phyloP scores from a whole-genome alignment of 2,329 filamentous ascomycete species.

The Pseudocercospora fijiensis region DNA sequence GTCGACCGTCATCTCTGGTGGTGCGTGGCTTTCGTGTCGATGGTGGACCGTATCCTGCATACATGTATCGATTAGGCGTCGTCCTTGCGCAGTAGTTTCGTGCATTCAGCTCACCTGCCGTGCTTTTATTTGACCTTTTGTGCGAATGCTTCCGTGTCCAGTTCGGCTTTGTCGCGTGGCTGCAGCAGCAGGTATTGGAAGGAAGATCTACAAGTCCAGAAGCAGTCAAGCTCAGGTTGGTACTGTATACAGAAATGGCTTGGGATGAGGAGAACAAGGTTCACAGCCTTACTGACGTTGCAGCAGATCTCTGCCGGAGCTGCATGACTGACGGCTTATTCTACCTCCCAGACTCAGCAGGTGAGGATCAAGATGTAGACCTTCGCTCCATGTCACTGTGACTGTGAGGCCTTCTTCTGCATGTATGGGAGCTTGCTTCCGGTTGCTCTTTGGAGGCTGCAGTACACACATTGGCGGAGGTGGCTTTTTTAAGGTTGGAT shows the following conservation, averaged over 20 bases:
- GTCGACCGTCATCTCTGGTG: background rate
- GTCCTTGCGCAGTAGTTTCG: no score
- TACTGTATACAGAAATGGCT: background rate
- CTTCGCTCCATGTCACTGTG: background rate
- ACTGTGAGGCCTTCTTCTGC: background rate
- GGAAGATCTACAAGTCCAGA: background rate
- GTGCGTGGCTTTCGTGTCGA: background rate
- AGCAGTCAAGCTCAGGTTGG: background rate
- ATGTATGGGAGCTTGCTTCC: background rate
- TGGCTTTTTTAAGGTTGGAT: background rate
- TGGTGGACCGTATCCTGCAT: background rate
- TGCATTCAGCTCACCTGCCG: background rate
- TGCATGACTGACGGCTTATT: slow-evolving; percentile 28
- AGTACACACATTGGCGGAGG: background rate
- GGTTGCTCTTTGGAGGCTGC: background rate
- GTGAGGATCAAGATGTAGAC: background rate
- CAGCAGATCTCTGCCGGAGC: background rate
- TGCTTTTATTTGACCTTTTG: background rate
- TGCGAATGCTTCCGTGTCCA: background rate
- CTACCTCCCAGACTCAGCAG: slow-evolving; percentile 28
- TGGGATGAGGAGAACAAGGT: background rate
- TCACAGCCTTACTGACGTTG: slow-evolving; percentile 1
- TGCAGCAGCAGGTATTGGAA: slow-evolving; percentile 1
- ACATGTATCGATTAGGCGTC: no score
- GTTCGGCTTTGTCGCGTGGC: background rate